Conservation (phyloP, 2,329 filamentous ascomycete species). For the Juglanconis sp. region DNA sequence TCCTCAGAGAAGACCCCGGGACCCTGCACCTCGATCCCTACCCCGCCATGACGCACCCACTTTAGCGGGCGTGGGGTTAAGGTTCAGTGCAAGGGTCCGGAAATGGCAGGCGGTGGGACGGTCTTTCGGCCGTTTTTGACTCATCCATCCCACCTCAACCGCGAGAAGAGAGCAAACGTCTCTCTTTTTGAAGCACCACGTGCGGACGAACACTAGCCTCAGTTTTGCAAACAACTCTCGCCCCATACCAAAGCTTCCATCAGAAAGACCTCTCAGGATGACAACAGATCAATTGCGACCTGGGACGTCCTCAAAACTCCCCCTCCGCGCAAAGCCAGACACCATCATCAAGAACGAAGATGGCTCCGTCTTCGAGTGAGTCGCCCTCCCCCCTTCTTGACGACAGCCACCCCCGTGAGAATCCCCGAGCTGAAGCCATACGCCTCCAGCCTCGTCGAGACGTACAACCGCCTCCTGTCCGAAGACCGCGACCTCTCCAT, state of each 20-base stretch:
- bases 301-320: conserved; percentile 8
- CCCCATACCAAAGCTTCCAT: background rate
- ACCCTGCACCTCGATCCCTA: too few relatives aligned
- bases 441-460: conserved; percentile 49
- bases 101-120: background rate
- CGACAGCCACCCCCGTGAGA: too few relatives aligned
- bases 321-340: conserved; percentile 8
- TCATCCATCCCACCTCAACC: background rate
- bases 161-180: background rate
- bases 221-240: too few relatives aligned
- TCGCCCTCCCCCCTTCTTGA: background rate
- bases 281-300: conserved; percentile 11
- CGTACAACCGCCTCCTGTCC: conserved; percentile 52
- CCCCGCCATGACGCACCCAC: conserved; percentile 5
- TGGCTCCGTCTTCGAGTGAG: conserved; percentile 33
- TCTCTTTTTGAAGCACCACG: too few relatives aligned
- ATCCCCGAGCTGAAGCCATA: background rate
- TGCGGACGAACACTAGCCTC: too few relatives aligned
- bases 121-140: background rate
- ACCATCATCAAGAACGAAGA: conserved; percentile 14
- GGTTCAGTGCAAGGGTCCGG: background rate
- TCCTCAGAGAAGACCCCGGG: too few relatives aligned
- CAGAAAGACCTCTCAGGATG: background rate
- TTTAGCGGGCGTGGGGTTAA: background rate
- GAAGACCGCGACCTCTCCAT: conserved; percentile 85